Conservation (phyloP, 2,329 filamentous ascomycete species). For the Xylaria sp. region DNA sequence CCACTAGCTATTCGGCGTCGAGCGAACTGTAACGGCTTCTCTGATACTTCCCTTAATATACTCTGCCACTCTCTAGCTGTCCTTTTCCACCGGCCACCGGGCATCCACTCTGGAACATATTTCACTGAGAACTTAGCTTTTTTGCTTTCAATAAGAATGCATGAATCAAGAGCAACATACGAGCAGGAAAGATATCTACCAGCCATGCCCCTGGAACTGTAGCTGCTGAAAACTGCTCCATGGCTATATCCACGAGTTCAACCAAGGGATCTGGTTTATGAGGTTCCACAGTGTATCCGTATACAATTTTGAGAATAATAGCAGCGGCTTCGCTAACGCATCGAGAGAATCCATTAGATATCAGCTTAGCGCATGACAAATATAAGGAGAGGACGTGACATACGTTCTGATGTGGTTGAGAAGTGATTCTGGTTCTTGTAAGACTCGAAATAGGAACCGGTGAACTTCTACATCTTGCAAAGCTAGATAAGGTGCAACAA, state of each 20-base stretch:
- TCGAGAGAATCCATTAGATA: neutral
- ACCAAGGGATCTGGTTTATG: conserved; percentile 44
- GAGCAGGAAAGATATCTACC: conserved; percentile 46
- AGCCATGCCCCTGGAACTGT: conserved; percentile 42
- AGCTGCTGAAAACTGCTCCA: conserved; percentile 39
- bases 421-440: conserved; percentile 30
- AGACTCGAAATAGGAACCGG: conserved; percentile 36
- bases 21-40: conserved; percentile 43
- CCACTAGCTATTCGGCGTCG: conserved; percentile 38
- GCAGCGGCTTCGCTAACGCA: conserved; percentile 42
- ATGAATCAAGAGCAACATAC: conserved; percentile 28
- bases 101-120: conserved; percentile 47
- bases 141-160: neutral
- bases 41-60: conserved; percentile 24
- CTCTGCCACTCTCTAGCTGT: conserved; percentile 33
- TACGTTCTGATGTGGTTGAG: conserved; percentile 34
- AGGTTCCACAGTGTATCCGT: conserved; percentile 47
- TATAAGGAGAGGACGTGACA: neutral
- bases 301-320: conserved; percentile 46
- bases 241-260: conserved; percentile 34
- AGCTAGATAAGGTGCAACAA: conserved; percentile 29
- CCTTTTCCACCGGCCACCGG: conserved; percentile 46
- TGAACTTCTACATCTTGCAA: conserved; percentile 36
- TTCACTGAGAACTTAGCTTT: conserved; percentile 33
- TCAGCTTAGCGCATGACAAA: conserved; percentile 22